These are phyloP conservation scores for Pichia californica DNA, from an alignment of 805 yeast genomes.

Conservation along the genomic window DNA sequence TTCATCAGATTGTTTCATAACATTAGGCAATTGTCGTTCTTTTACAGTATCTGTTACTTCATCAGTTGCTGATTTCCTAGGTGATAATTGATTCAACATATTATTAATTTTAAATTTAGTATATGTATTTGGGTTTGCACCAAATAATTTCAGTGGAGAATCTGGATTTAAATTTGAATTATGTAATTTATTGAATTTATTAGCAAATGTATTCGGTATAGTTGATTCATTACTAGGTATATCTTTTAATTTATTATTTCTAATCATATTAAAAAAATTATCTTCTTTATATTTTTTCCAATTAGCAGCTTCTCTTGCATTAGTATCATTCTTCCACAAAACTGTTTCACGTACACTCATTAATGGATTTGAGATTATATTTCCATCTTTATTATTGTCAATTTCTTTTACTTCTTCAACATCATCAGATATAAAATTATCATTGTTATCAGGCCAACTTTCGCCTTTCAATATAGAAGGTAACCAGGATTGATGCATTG, in stretches of 20 bases:
- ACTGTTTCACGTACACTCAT: slow-evolving; percentile 22
- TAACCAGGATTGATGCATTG: slow-evolving; percentile 16
- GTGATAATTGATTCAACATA: slow-evolving; percentile 19
- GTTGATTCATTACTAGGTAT: slow-evolving; percentile 15
- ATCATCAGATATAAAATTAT: not conserved
- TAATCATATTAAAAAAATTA: slow-evolving; percentile 18
- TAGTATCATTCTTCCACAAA: slow-evolving; percentile 14
- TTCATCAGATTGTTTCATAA: slow-evolving; percentile 7
- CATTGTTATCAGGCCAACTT: slow-evolving; percentile 21
- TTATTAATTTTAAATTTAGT: slow-evolving; percentile 25
- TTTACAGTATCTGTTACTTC: too few species aligned
- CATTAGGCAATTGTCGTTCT: slow-evolving; percentile 6
- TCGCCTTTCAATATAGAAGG: slow-evolving; percentile 23
- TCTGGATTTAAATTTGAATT: slow-evolving; percentile 14
- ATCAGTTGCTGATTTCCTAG: slow-evolving; percentile 11
- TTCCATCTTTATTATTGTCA: not conserved
- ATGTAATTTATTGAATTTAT: slow-evolving; percentile 17
- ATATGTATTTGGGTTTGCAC: slow-evolving; percentile 25
- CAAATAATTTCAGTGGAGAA: slow-evolving; percentile 29
- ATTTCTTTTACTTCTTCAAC: not conserved
- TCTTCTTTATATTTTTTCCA: slow-evolving; percentile 25
- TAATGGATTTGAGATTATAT: slow-evolving; percentile 15
- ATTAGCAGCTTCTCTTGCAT: slow-evolving; percentile 22
- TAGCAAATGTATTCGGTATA: slow-evolving; percentile 28
- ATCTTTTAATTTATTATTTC: slow-evolving; percentile 16